Base-by-base conservation (phyloP, 169 alveolate species). In the Cryptosporidium viatorum region DNA sequence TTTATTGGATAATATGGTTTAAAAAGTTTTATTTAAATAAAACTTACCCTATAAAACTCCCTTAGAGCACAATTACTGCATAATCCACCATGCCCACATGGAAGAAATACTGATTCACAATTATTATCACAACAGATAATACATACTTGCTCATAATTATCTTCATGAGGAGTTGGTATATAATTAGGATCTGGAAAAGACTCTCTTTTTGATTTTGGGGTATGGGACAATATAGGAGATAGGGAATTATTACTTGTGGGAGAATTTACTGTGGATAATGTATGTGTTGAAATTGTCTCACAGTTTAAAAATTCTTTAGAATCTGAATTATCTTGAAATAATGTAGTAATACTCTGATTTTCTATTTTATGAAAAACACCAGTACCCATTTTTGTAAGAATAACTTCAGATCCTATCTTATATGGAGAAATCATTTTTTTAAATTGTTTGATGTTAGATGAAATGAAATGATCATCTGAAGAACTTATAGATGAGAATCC, bases 61-160 rank as follows among this genome's bases (percentile, higher is more conserved):
- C 71, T 74, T 23, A 74, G 26, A 55, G 86, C 86, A 23, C 86
- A 74, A 1, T 58, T 74, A 23, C 43, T 74, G 51, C 86, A 74
- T n/a, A 74, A 35, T 18, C 86, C 86, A 58, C 86, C 86, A 39
- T 74, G 86, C 3, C 86, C 86, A 55, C 86, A 74, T 37, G 86
- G 73, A 26, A 74, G 58, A 58, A 74, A 74, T 37, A 74, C 86
- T 37, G 86, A 45, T 33, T 74, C 86, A 18, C 45, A 21, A 16
- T 74, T 74, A 59, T 74, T 74, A 41, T 74, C 86, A 23, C 71
- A 74, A 43, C 86, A 74, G 37, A 74, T 74, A 33, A 74, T 74
- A 26, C 86, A 74, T 23, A 59, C 37, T 43, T 45, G 43, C 21
- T 70, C 84, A 26, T 18, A n/a, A 45, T 45, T n/a, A 18, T 45